These are phyloP conservation scores for Corinectria fuckeliana DNA, from an alignment of 2,329 filamentous ascomycete genomes.

Conservation along the genomic window DNA sequence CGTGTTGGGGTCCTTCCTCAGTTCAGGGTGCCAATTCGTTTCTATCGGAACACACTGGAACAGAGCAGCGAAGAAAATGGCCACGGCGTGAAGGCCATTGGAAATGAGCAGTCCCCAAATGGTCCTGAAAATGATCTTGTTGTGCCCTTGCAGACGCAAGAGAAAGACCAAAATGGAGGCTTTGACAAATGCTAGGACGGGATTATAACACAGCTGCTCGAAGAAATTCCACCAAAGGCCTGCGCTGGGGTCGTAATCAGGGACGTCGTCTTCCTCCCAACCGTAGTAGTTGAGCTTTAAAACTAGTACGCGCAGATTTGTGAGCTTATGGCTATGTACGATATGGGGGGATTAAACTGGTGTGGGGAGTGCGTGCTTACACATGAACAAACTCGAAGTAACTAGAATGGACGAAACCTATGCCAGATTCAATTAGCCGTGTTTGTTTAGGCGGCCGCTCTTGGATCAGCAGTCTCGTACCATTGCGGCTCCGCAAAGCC, in stretches of 20 bases:
- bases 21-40: conserved; percentile 40
- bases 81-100: conserved; percentile 43
- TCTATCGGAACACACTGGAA: conserved; percentile 50
- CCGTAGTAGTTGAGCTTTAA: conserved; percentile 46
- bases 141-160: conserved; percentile 50
- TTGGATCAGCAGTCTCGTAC: neutral
- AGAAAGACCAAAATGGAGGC: conserved; percentile 53
- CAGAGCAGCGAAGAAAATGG: conserved; percentile 46
- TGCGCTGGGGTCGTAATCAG: conserved; percentile 24
- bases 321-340: neutral
- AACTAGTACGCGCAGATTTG: neutral
- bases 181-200: conserved; percentile 53
- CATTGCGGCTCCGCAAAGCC: conserved; percentile 33
- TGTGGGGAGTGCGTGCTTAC: conserved; percentile 23
- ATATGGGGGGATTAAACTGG: neutral
- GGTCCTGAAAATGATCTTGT: conserved; percentile 39
- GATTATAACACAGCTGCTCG: conserved; percentile 52
- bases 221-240: conserved; percentile 46
- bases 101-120: conserved; percentile 40
- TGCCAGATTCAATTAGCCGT: neutral
- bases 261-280: conserved; percentile 33
- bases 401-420: conserved; percentile 24
- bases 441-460: neutral
- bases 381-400: conserved; percentile 35
- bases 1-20: conserved; percentile 30